These are phyloP conservation scores for Myrica gale DNA, from an alignment of 306 rosid species.

Conservation along the genomic window DNA sequence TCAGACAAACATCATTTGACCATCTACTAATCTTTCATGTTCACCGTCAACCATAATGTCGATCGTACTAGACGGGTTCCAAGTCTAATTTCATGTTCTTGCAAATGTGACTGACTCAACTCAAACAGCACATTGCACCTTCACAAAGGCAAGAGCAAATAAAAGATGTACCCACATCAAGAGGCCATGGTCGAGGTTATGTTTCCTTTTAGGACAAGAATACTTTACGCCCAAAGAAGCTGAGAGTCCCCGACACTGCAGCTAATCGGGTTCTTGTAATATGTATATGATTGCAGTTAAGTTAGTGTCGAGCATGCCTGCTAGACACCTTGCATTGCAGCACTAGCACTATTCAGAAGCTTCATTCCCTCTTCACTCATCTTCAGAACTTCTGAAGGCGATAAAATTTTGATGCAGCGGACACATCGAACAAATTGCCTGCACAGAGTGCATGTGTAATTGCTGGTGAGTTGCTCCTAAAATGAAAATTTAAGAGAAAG, in stretches of 20 bases:
- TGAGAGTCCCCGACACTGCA: background rate
- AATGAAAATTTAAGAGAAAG: background rate
- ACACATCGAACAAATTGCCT: slow-evolving; percentile 93
- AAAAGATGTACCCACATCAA: slow-evolving; percentile 9
- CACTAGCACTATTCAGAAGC: slow-evolving; percentile 83
- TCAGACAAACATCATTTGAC: background rate
- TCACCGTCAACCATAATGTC: slow-evolving; percentile 12
- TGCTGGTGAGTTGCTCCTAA: background rate
- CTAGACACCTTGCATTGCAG: slow-evolving; percentile 74
- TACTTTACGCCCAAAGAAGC: background rate
- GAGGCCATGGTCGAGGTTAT: background rate
- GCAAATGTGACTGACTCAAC: slow-evolving; percentile 7
- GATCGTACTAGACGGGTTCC: background rate
- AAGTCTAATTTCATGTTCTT: slow-evolving; percentile 10
- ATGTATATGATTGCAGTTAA: background rate
- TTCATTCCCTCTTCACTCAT: slow-evolving; percentile 99
- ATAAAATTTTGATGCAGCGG: slow-evolving; percentile 77
- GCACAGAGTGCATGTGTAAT: slow-evolving; percentile 21
- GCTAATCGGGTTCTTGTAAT: background rate
- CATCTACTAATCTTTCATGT: background rate
- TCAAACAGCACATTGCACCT: slow-evolving; percentile 24
- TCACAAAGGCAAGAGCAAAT: slow-evolving; percentile 18
- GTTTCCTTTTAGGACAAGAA: background rate
- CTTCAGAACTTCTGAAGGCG: slow-evolving; percentile 86
- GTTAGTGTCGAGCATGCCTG: slow-evolving; percentile 21